Base-by-base conservation (phyloP, 23 red algal species). In the Gracilaria caudata region DNA sequence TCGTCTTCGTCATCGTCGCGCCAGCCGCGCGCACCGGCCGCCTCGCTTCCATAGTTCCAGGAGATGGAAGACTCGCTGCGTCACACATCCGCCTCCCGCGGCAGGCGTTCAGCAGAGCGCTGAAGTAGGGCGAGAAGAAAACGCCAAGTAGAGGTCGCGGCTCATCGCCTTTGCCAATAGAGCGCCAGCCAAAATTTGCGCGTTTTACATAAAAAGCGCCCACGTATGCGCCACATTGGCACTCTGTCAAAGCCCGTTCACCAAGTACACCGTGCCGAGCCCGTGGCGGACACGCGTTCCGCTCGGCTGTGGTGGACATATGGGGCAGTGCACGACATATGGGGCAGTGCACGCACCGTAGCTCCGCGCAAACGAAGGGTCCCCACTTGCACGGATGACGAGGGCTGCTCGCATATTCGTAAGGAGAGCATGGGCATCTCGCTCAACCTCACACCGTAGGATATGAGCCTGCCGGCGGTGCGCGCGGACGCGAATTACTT, bases 221-320 rank as follows among this genome's bases (percentile, higher is more conserved):
- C 36, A 33, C 17, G 66, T 34, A 4, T 0, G 19, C 70, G 29
- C 70, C 70, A n/a, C 70, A 4, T 45, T 45, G 41, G 66, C 66
- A 16, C 37, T 30, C 70, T 25, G 70, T 40, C 70, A 47, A 5
- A 13, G 37, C 1, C 47, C 70, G 37, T 75, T 40, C 37, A 75
- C 70, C 70, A 75, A 40, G 40, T 75, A 75, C 33, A 63, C 88
- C 20, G 88, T 92, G 21, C 88, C 88, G 39, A 78, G 88, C 13
- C 88, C 88, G 54, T 92, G n/a, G n/a, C n/a, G n/a, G n/a, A n/a
- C n/a, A 92, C 35, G 84, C 79, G 54, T 92, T 79, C 39, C 88
- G 78, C 72, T 92, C 88, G n/a, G n/a, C n/a, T n/a, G n/a, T n/a
- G n/a, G n/a, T n/a, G n/a, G n/a, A n/a, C n/a, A n/a, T n/a, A n/a